Conservation (phyloP, 176 grass and related monocot genomes). For the Cenchrus purpureus region DNA sequence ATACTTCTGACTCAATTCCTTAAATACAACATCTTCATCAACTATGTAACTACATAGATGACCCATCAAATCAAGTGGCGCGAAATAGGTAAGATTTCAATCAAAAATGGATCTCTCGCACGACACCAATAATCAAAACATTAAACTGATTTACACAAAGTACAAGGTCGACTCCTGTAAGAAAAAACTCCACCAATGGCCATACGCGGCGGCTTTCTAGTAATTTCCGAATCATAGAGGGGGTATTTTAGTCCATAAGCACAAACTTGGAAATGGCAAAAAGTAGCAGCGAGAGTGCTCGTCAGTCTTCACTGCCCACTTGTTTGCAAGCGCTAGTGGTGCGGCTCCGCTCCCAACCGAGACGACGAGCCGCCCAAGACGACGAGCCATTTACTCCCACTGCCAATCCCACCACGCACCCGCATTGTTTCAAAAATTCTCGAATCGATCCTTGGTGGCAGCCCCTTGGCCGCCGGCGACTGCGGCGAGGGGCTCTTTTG, state of each 20-base stretch:
- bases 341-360: slow-evolving; percentile 43
- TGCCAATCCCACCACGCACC: not conserved
- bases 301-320: slow-evolving; percentile 21
- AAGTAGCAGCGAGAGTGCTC: slow-evolving; percentile 30
- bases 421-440: slow-evolving; percentile 54
- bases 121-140: no score
- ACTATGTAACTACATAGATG: no score
- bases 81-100: no score
- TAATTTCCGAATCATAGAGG: slow-evolving; percentile 18
- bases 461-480: slow-evolving; percentile 16
- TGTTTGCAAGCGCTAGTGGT: slow-evolving; percentile 23
- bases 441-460: slow-evolving; percentile 28
- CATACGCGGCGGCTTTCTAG: not conserved
- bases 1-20: no score
- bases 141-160: no score
- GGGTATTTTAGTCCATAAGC: slow-evolving; percentile 50
- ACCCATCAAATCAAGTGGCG: no score
- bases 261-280: slow-evolving; percentile 47
- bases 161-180: no score
- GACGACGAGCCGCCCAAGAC: slow-evolving; percentile 47
- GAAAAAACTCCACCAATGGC: no score
- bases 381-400: slow-evolving; percentile 1
- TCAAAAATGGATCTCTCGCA: no score
- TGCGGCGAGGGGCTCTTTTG: slow-evolving; percentile 3
- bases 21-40: no score